phyloP scores from a whole-genome alignment of 306 rosid species.

The Astragalus membranaceus region DNA sequence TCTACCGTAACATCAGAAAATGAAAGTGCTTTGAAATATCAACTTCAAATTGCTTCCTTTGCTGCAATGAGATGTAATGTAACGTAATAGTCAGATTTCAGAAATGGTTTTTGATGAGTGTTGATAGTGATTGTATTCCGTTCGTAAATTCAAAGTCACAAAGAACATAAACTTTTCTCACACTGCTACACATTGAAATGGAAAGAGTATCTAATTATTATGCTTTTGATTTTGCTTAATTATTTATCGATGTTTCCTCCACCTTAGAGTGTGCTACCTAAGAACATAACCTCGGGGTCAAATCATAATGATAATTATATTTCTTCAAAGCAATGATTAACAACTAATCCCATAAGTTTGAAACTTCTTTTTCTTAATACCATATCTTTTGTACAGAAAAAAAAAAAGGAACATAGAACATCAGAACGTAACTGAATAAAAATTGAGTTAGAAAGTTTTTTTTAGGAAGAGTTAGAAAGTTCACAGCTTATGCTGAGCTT shows the following conservation, averaged over 20 bases:
- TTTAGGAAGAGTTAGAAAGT: no score
- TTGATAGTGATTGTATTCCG: background rate
- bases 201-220: conserved; percentile 2
- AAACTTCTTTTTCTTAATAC: no score
- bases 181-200: conserved; percentile 5
- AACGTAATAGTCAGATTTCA: no score
- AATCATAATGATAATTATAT: conserved; percentile 15
- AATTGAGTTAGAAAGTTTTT: no score
- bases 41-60: background rate
- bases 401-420: no score
- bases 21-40: background rate
- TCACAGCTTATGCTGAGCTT: no score
- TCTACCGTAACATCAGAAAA: conserved; percentile 10
- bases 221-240: background rate
- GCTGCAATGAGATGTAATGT: background rate
- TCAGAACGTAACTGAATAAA: no score
- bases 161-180: background rate
- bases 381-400: no score
- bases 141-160: conserved; percentile 13
- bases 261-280: conserved; percentile 5
- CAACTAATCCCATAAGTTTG: background rate
- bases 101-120: background rate
- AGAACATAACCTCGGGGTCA: background rate
- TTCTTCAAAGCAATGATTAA: conserved; percentile 24
- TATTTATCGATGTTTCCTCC: background rate